Conservation (phyloP, 2,329 filamentous ascomycete genomes). For the Ploettnerulaceae sp. region DNA sequence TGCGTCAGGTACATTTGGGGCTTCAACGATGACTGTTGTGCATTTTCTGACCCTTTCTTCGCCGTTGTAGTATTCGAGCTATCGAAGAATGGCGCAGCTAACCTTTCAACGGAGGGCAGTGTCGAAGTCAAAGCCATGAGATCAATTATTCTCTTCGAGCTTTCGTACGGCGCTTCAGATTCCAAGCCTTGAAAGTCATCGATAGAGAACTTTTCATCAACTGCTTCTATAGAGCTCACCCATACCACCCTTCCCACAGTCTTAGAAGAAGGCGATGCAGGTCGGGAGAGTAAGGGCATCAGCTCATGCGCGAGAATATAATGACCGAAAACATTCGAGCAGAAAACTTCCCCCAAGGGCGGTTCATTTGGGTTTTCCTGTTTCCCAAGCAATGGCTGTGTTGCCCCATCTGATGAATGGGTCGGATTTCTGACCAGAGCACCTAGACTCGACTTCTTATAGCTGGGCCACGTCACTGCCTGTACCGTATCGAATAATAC, state of each 20-base stretch:
- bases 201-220: conserved; percentile 46
- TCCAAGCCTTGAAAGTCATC: conserved; percentile 72
- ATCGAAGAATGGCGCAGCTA: conserved; percentile 53
- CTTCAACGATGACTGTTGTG: conserved; percentile 25
- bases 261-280: conserved; percentile 23
- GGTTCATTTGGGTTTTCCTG: conserved; percentile 42
- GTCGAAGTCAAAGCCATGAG: conserved; percentile 69
- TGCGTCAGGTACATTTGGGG: conserved; percentile 76
- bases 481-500: conserved; percentile 58
- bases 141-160: conserved; percentile 82
- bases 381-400: conserved; percentile 24
- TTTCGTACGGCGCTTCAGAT: conserved; percentile 67
- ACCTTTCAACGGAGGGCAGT: conserved; percentile 57
- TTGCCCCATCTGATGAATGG: conserved; percentile 23
- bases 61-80: conserved; percentile 27
- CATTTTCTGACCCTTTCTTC: conserved; percentile 20
- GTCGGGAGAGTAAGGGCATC: conserved; percentile 58
- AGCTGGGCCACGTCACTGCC: conserved; percentile 70
- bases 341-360: conserved; percentile 74
- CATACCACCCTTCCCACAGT: conserved; percentile 60
- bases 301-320: conserved; percentile 83
- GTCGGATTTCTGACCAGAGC: conserved; percentile 39
- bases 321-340: conserved; percentile 91
- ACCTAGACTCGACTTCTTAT: conserved; percentile 60
- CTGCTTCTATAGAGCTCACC: conserved; percentile 77